Evolutionary conservation across 805 yeast genomes (phyloP).

Genomic region (Candida xyloterini): DNA sequence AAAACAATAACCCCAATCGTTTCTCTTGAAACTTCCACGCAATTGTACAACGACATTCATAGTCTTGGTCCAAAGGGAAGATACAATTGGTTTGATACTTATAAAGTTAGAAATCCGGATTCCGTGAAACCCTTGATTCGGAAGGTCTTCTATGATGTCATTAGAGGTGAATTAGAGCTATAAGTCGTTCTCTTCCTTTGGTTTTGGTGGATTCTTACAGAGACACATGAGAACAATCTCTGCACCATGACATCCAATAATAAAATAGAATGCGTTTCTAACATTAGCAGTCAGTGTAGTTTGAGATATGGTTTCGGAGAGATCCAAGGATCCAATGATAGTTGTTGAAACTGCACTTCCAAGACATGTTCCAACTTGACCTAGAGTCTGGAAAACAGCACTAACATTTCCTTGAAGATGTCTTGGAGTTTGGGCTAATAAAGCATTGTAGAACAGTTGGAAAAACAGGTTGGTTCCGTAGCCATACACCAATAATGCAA

Average conservation of each 20-base stretch:
- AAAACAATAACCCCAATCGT: not conserved
- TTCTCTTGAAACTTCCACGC: not conserved
- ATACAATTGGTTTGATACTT: slow-evolving; percentile 2
- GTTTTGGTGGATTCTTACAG: slow-evolving; percentile 4
- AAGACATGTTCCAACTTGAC: slow-evolving; percentile 35
- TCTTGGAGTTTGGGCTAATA: slow-evolving; percentile 34
- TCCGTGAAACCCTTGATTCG: not conserved
- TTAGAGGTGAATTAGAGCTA: not conserved
- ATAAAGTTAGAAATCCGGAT: not conserved
- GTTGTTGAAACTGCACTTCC: slow-evolving; percentile 29
- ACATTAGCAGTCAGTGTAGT: not conserved
- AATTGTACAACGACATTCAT: slow-evolving; percentile 1
- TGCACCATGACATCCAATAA: slow-evolving; percentile 6
- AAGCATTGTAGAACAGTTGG: slow-evolving; percentile 33
- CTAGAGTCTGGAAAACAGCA: slow-evolving; percentile 36
- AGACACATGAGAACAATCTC: slow-evolving; percentile 4
- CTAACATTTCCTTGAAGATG: slow-evolving; percentile 39
- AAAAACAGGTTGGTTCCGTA: slow-evolving; percentile 30
- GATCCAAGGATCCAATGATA: slow-evolving; percentile 15
- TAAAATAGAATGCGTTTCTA: slow-evolving; percentile 9
- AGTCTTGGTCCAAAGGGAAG: slow-evolving; percentile 1
- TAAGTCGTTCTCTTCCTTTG: not conserved
- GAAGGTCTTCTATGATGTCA: not conserved
- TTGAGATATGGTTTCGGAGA: not conserved
- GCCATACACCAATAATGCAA: slow-evolving; percentile 23